Evolutionary conservation across 2,329 filamentous ascomycete species (phyloP).

Genomic region (Cordyceps tenuipes): DNA sequence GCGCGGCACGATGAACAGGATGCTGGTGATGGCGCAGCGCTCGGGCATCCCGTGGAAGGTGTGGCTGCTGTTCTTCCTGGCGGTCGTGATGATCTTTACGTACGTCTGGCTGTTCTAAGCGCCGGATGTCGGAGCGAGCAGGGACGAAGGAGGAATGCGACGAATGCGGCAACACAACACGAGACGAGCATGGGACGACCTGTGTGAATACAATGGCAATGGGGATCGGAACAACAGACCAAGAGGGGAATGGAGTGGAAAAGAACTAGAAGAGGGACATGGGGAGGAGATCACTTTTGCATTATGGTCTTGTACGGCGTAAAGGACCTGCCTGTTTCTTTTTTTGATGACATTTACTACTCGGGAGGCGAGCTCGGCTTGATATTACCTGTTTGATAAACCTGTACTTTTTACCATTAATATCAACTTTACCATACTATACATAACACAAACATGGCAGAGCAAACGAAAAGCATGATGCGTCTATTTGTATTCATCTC

Average conservation of each 20-base stretch:
- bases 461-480: neutral
- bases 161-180: neutral
- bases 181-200: neutral
- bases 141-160: neutral
- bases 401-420: neutral
- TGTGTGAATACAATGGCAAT: neutral
- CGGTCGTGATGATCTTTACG: slow-evolving; percentile 72
- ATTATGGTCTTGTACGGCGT: neutral
- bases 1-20: slow-evolving; percentile 90
- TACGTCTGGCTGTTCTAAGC: slow-evolving; percentile 82
- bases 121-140: neutral
- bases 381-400: neutral
- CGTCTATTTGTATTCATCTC: neutral
- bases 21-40: slow-evolving; percentile 89
- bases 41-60: slow-evolving; percentile 95
- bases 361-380: neutral
- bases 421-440: neutral
- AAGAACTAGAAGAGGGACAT: neutral
- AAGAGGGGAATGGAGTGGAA: neutral
- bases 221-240: too few relatives aligned
- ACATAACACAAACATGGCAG: neutral
- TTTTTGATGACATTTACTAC: neutral
- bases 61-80: slow-evolving; percentile 83
- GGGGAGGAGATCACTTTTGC: neutral
- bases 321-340: neutral